Base-by-base conservation (phyloP, 108 stramenopile species). In the Conticribra weissflogii region DNA sequence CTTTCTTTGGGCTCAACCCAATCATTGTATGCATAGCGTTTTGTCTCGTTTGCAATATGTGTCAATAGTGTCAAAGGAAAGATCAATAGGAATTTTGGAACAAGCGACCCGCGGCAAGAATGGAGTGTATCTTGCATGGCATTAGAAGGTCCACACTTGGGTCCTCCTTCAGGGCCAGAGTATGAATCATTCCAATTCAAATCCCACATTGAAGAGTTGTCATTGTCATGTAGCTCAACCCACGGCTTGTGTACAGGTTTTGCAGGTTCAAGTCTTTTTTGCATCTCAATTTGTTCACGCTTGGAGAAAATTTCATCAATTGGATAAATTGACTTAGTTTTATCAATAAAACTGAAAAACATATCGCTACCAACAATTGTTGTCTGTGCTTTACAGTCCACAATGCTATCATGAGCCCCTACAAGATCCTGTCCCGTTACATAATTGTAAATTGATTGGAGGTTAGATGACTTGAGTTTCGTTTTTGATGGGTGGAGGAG, bases 121-220 rank as follows among this genome's bases (percentile, higher is more conserved):
- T 34, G 36, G 36, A 17, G 33, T 59, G 58, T 33, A 59, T 31
- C n/a, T n/a, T n/a, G n/a, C 58, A 59, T 59, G 16, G 31, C 3
- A 12, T 15, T 34, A 2, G 58, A 59, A 18, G 58, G 58, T 17
- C 58, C 58, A 33, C 2, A 34, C 15, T 18, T 34, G 3, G n/a
- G 33, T 36, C 58, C 58, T 9, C n/a, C 58, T 3, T 31, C 33
- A 21, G 21, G 33, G 36, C 58, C 58, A 59, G 4, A 21, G 32
- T 59, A 59, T 14, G 2, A 3, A 18, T 59, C 31, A n/a, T 33
- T 18, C 8, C 32, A 3, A 19, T 4, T 15, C 4, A 31, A 34
- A 3, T 7, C 12, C 36, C 36, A 41, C 8, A 12, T 41, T 5
- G 12, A 41, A 41, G 5, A 5, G 12, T 9, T 41, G 36, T 41